Conservation (phyloP, 495 filamentous ascomycete genomes). For the Usnea hakonensis region DNA sequence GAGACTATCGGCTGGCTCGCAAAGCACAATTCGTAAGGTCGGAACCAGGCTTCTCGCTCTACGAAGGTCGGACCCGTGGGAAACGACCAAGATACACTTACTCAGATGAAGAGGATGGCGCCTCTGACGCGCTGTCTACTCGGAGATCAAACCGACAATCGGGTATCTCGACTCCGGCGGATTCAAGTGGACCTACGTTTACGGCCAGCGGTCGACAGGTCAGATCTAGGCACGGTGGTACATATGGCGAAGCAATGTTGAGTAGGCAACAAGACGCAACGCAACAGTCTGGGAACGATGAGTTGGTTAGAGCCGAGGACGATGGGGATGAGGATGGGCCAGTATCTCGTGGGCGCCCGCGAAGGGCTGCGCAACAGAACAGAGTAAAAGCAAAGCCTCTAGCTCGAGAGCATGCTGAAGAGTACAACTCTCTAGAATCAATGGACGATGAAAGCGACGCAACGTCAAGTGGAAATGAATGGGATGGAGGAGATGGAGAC, state of each 20-base stretch:
- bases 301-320: constrained; percentile 54
- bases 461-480: constrained; percentile 39
- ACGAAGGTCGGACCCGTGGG: constrained; percentile 91
- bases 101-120: constrained; percentile 79
- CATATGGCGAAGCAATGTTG: constrained; percentile 67
- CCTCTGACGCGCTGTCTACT: constrained; percentile 59
- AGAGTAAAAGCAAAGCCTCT: constrained; percentile 1
- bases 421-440: constrained; percentile 47
- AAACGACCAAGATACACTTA: constrained; percentile 95
- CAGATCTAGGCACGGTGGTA: constrained; percentile 60
- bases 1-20: constrained; percentile 80
- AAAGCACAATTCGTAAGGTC: constrained; percentile 84
- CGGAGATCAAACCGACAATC: constrained; percentile 73
- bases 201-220: constrained; percentile 90
- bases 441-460: constrained; percentile 54
- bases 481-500: constrained; percentile 46
- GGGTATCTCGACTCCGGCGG: constrained; percentile 60
- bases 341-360: constrained; percentile 15
- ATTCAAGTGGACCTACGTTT: constrained; percentile 63
- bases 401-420: constrained; percentile 3
- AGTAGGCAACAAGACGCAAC: constrained; percentile 42
- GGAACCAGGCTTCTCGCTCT: constrained; percentile 82
- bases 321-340: constrained; percentile 51
- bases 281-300: constrained; percentile 20
- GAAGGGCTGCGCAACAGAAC: constrained; percentile 7